phyloP scores from a whole-genome alignment of 345 rosid species.

The Physaria fendleri region DNA sequence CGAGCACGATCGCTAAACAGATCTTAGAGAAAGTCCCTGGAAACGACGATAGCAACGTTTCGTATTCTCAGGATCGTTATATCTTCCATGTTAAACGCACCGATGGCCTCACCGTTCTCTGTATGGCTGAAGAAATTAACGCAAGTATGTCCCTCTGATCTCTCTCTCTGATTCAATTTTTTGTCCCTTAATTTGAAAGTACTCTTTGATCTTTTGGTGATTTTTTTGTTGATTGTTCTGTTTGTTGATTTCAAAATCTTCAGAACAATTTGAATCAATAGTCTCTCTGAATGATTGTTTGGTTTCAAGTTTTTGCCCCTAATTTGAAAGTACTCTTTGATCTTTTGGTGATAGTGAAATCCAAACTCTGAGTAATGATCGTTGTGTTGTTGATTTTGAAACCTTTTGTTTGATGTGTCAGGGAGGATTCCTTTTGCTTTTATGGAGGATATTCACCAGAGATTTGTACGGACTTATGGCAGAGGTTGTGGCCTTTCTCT shows the following conservation, averaged over 20 bases:
- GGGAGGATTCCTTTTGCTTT: constrained; percentile 97
- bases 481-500: constrained; percentile 68
- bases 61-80: constrained; percentile 87
- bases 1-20: constrained; percentile 71
- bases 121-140: constrained; percentile 92
- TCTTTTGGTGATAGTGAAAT: neutral
- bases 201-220: constrained; percentile 2
- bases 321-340: neutral
- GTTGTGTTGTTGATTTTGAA: neutral
- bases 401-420: constrained; percentile 7
- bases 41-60: constrained; percentile 55
- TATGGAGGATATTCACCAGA: constrained; percentile 91
- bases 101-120: constrained; percentile 91
- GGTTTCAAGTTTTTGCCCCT: too few species aligned
- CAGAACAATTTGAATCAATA: too few species aligned
- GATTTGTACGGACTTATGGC: constrained; percentile 88
- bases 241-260: too few species aligned
- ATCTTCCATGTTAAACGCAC: constrained; percentile 93
- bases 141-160: constrained; percentile 65
- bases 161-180: neutral
- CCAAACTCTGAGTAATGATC: neutral
- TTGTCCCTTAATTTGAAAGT: neutral
- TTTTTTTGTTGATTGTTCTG: too few species aligned
- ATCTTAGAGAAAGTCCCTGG: constrained; percentile 81
- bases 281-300: too few species aligned